These are phyloP conservation scores for Candida boleticola DNA, from an alignment of 805 yeast species.

Conservation along the genomic window DNA sequence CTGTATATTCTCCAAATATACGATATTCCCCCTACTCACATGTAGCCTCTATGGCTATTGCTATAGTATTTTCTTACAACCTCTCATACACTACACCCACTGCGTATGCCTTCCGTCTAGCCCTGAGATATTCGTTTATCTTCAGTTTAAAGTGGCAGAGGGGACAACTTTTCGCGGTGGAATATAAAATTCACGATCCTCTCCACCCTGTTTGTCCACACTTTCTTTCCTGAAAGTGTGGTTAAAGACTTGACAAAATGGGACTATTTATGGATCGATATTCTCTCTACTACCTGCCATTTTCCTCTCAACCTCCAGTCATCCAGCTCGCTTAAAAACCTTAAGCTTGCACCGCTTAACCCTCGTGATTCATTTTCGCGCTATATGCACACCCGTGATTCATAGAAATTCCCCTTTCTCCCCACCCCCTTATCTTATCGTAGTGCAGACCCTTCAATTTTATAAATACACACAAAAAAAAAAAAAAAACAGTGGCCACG, in stretches of 20 bases:
- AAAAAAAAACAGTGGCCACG: background rate
- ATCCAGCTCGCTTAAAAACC: no score
- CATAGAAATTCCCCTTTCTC: no score
- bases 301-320: background rate
- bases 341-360: no score
- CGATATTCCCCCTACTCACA: no score
- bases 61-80: no score
- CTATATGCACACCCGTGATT: no score
- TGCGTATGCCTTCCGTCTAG: conserved; percentile 47
- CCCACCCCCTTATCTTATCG: conserved; percentile 4
- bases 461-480: no score
- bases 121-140: conserved; percentile 50
- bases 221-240: background rate
- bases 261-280: conserved; percentile 14
- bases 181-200: conserved; percentile 34
- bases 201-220: conserved; percentile 41
- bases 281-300: background rate
- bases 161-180: conserved; percentile 47
- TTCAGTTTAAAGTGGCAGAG: conserved; percentile 46
- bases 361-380: no score
- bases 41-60: no score
- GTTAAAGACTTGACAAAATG: conserved; percentile 6
- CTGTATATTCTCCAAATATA: no score
- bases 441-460: no score
- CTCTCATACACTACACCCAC: no score